phyloP scores from a whole-genome alignment of 768 basidiomycete species.

The Filobasidium wieringae region DNA sequence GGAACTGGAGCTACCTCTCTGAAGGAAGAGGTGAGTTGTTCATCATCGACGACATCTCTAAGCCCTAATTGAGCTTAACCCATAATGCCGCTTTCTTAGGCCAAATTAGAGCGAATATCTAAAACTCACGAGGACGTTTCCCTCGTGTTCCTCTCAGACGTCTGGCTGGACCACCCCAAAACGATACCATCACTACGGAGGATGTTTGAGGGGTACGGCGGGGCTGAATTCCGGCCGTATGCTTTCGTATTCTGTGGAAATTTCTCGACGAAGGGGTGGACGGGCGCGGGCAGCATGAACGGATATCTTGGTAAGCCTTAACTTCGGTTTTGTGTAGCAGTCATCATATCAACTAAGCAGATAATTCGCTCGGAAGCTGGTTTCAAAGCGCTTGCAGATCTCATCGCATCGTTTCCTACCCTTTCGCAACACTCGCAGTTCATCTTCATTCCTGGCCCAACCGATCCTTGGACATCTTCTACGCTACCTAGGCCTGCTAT shows the following conservation, averaged over 20 bases:
- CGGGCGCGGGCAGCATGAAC: slow-evolving; percentile 60
- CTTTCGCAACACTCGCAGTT: slow-evolving; percentile 75
- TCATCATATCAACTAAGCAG: not conserved
- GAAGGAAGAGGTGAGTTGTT: slow-evolving; percentile 67
- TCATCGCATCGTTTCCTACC: slow-evolving; percentile 66
- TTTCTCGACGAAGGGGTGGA: slow-evolving; percentile 75
- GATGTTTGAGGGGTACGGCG: slow-evolving; percentile 59
- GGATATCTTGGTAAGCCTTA: slow-evolving; percentile 62
- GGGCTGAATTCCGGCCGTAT: slow-evolving; percentile 82
- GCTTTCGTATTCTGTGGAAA: slow-evolving; percentile 89
- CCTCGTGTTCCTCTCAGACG: slow-evolving; percentile 89
- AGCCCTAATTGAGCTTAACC: not conserved
- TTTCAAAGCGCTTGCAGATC: slow-evolving; percentile 73
- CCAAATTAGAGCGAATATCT: slow-evolving; percentile 34
- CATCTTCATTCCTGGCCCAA: slow-evolving; percentile 85
- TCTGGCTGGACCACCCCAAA: slow-evolving; percentile 83
- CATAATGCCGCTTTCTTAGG: slow-evolving; percentile 21
- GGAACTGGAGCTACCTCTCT: slow-evolving; percentile 86
- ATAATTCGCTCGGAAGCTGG: slow-evolving; percentile 19
- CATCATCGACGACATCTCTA: not conserved
- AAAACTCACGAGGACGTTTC: slow-evolving; percentile 49
- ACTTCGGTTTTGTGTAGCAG: not conserved
- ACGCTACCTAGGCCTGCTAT: slow-evolving; percentile 71
- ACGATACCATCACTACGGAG: slow-evolving; percentile 67
- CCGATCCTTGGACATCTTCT: slow-evolving; percentile 68